These are phyloP conservation scores for Tulasnella sp. DNA, from an alignment of 768 basidiomycete genomes.

Conservation along the genomic window DNA sequence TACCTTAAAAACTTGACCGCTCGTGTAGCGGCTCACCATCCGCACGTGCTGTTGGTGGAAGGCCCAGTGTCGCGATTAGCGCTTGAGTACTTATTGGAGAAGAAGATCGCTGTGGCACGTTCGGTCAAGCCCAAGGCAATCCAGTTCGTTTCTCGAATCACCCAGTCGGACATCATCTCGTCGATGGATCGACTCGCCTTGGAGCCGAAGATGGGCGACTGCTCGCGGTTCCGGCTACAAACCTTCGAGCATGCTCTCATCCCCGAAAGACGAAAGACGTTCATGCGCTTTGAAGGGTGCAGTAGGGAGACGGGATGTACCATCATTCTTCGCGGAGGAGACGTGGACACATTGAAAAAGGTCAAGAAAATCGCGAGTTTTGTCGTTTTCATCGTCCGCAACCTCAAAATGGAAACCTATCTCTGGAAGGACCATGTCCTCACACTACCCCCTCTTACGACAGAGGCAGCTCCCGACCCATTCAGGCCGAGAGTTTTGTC, in stretches of 20 bases:
- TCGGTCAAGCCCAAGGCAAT: slow-evolving; percentile 86
- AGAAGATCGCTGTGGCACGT: slow-evolving; percentile 86
- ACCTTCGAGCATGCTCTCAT: slow-evolving; percentile 94
- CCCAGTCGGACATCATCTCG: slow-evolving; percentile 89
- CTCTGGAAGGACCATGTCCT: slow-evolving; percentile 90
- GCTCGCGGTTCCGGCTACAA: slow-evolving; percentile 77
- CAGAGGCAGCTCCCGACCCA: slow-evolving; percentile 58
- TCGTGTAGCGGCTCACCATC: slow-evolving; percentile 85
- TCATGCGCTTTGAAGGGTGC: slow-evolving; percentile 98
- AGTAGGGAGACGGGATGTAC: slow-evolving; percentile 91
- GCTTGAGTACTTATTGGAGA: slow-evolving; percentile 75
- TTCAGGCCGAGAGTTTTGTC: slow-evolving; percentile 24
- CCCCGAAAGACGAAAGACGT: slow-evolving; percentile 90
- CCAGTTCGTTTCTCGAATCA: slow-evolving; percentile 85
- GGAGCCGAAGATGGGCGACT: slow-evolving; percentile 86
- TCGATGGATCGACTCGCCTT: slow-evolving; percentile 91
- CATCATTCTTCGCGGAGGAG: slow-evolving; percentile 82
- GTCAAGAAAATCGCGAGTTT: slow-evolving; percentile 93
- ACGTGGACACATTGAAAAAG: slow-evolving; percentile 70
- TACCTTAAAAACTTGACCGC: slow-evolving; percentile 82
- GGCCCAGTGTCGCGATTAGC: slow-evolving; percentile 88
- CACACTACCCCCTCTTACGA: slow-evolving; percentile 60
- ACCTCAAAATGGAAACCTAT: slow-evolving; percentile 88
- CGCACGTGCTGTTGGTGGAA: slow-evolving; percentile 89
- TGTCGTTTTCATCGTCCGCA: slow-evolving; percentile 86